These are phyloP conservation scores for Corinectria fuckeliana DNA, from an alignment of 2,329 filamentous ascomycete species.

Conservation along the genomic window DNA sequence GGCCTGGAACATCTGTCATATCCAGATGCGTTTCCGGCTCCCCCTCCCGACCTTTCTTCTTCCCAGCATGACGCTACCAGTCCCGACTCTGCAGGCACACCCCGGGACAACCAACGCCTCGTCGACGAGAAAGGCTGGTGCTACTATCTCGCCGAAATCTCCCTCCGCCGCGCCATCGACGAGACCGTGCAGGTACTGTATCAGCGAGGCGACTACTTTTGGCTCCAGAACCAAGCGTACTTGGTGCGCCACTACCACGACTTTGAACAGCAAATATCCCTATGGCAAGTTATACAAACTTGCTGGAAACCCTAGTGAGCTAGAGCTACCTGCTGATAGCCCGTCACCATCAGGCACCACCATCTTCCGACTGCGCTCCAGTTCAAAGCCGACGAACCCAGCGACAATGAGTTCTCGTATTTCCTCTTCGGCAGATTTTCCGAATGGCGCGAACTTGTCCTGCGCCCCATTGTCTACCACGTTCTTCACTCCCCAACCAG, in stretches of 20 bases:
- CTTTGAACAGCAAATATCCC: conserved; percentile 16
- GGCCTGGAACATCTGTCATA: conserved; percentile 14
- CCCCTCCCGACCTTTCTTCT: conserved; percentile 5
- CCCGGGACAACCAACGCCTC: conserved; percentile 7
- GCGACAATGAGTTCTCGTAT: conserved; percentile 14
- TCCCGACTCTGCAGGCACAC: neutral
- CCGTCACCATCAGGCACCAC: neutral
- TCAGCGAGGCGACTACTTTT: conserved; percentile 6
- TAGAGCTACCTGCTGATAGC: neutral
- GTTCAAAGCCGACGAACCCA: neutral
- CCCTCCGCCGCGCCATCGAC: conserved; percentile 15
- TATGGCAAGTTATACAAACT: conserved; percentile 14
- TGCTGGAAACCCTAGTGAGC: too few species aligned
- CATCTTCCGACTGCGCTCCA: conserved; percentile 14
- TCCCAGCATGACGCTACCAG: neutral
- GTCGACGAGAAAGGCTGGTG: conserved; percentile 21
- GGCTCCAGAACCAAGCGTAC: conserved; percentile 13
- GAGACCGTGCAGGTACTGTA: conserved; percentile 15
- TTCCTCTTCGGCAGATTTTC: conserved; percentile 13
- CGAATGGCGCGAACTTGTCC: conserved; percentile 18
- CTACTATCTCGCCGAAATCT: conserved; percentile 21
- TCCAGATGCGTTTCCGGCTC: conserved; percentile 13
- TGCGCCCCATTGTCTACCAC: conserved; percentile 20
- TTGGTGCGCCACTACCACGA: conserved; percentile 16
- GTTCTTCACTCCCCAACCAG: conserved; percentile 3